phyloP scores from a whole-genome alignment of 129 eudicot genomes.

The Heracleum sosnowskyi region DNA sequence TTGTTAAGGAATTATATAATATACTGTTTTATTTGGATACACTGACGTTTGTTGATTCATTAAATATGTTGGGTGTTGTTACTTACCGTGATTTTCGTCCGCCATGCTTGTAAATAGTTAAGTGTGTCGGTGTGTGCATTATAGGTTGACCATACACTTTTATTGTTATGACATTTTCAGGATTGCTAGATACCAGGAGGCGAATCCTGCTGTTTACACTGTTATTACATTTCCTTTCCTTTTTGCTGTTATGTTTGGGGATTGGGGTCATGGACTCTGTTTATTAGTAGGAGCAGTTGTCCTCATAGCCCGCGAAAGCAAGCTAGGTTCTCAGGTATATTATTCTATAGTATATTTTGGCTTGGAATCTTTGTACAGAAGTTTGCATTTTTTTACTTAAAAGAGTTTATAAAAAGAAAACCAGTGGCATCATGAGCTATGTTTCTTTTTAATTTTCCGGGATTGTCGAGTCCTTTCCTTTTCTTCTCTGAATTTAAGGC shows the following conservation, averaged over 20 bases:
- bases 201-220: constrained; percentile 95
- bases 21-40: background rate
- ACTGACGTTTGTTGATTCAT: background rate
- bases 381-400: background rate
- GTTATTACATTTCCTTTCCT: constrained; percentile 95
- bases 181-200: constrained; percentile 95
- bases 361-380: background rate
- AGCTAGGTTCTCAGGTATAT: constrained; percentile 78
- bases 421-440: background rate
- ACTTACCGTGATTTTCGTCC: background rate
- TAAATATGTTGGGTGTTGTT: background rate
- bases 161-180: constrained; percentile 30
- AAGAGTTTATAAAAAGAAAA: background rate
- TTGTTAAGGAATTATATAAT: background rate
- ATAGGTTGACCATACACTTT: constrained; percentile 8
- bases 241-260: constrained; percentile 99
- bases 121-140: background rate
- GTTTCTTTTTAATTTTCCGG: background rate
- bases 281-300: constrained; percentile 71
- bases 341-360: background rate
- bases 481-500: background rate
- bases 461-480: background rate
- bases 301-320: constrained; percentile 81
- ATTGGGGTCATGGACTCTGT: constrained; percentile 99
- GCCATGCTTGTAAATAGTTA: background rate